A percentile compares a stretch with the other conserved stretches of the same genome.
Conservation (phyloP, 768 basidiomycete genomes). For the Pulveroboletus sp. region DNA sequence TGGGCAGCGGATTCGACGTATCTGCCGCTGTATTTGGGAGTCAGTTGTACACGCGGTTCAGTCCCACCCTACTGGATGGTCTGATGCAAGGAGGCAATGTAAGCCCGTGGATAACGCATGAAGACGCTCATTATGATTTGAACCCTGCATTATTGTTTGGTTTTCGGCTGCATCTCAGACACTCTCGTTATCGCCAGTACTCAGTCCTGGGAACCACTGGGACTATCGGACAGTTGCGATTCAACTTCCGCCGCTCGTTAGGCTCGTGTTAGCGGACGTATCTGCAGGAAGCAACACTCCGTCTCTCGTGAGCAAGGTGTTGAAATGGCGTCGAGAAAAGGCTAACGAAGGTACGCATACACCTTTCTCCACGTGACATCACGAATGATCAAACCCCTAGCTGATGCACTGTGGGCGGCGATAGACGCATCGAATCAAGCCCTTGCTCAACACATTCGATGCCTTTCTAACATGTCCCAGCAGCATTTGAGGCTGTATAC, state of each 20-base stretch:
- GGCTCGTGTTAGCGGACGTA: slow-evolving; percentile 91
- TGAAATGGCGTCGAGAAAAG: slow-evolving; percentile 79
- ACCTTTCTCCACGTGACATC: not conserved
- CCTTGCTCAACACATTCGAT: slow-evolving; percentile 47
- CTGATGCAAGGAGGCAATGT: slow-evolving; percentile 24
- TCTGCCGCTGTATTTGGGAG: slow-evolving; percentile 92
- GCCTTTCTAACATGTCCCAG: slow-evolving; percentile 47
- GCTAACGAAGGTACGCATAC: slow-evolving; percentile 44
- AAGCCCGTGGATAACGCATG: slow-evolving; percentile 2
- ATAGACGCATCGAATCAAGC: slow-evolving; percentile 60
- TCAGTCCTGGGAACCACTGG: slow-evolving; percentile 60
- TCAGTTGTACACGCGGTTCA: slow-evolving; percentile 87
- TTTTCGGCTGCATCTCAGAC: slow-evolving; percentile 13
- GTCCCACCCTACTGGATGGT: slow-evolving; percentile 41
- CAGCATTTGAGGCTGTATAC: slow-evolving; percentile 47
- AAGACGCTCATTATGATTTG: not conserved
- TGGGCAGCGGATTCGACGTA: slow-evolving; percentile 97
- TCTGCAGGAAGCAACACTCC: slow-evolving; percentile 96
- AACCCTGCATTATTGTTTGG: not conserved
- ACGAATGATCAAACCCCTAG: slow-evolving; percentile 31
- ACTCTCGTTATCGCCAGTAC: slow-evolving; percentile 44
- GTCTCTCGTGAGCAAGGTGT: slow-evolving; percentile 84
- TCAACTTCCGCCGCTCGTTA: slow-evolving; percentile 75
- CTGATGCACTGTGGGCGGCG: slow-evolving; percentile 58
- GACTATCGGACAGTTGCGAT: slow-evolving; percentile 66